Conservation (phyloP, 306 rosid species). For the Vigna reflexopilosa region DNA sequence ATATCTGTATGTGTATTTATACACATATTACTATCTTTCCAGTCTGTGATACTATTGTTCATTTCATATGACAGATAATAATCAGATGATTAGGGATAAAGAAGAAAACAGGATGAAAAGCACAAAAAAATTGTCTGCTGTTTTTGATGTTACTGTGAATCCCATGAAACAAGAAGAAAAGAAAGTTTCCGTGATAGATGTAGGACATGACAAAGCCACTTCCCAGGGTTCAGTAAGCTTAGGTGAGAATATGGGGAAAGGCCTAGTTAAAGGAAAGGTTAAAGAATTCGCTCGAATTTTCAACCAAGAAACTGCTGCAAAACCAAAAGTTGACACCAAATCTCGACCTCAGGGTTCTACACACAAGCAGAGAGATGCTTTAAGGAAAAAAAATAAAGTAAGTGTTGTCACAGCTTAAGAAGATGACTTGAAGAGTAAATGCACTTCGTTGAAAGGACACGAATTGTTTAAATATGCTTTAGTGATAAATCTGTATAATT, state of each 20-base stretch:
- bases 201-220: slow-evolving; percentile 51
- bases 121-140: slow-evolving; percentile 49
- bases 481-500: slow-evolving; percentile 22
- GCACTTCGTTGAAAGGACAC: slow-evolving; percentile 24
- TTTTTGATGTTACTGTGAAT: slow-evolving; percentile 44
- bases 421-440: slow-evolving; percentile 43
- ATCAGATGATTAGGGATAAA: slow-evolving; percentile 34
- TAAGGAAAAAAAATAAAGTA: slow-evolving; percentile 47
- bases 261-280: slow-evolving; percentile 68
- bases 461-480: slow-evolving; percentile 40
- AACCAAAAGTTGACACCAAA: slow-evolving; percentile 48
- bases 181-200: slow-evolving; percentile 42
- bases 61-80: slow-evolving; percentile 51
- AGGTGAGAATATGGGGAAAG: slow-evolving; percentile 56
- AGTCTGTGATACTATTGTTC: slow-evolving; percentile 13
- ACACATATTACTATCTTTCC: not conserved
- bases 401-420: slow-evolving; percentile 40
- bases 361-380: slow-evolving; percentile 50
- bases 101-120: slow-evolving; percentile 50
- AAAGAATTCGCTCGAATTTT: slow-evolving; percentile 83
- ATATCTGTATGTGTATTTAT: not conserved
- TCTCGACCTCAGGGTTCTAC: slow-evolving; percentile 52
- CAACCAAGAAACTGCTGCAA: slow-evolving; percentile 66
- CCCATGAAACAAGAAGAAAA: slow-evolving; percentile 53
- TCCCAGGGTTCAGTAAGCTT: slow-evolving; percentile 51